Conservation (phyloP, 2,329 filamentous ascomycete species). For the Dothideomycetes sp. region DNA sequence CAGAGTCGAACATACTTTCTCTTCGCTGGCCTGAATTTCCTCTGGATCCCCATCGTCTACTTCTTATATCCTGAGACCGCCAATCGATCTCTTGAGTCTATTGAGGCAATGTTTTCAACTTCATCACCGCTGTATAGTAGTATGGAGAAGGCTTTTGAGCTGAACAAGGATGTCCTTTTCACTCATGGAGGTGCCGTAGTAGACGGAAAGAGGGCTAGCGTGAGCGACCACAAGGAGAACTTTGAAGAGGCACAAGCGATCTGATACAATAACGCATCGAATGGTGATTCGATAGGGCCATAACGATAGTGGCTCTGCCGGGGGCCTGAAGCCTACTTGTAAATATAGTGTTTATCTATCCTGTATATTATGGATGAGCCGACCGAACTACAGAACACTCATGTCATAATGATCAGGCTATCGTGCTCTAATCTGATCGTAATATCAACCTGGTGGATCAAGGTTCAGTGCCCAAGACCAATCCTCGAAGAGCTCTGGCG, state of each 20-base stretch:
- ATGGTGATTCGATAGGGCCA: neutral
- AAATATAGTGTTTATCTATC: too few species aligned
- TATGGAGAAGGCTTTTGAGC: conserved; percentile 31
- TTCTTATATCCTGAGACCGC: conserved; percentile 36
- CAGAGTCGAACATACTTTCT: conserved; percentile 40
- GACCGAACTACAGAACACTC: too few species aligned
- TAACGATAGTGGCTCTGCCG: too few species aligned
- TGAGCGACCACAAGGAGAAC: neutral
- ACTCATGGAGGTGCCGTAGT: neutral
- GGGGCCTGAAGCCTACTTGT: too few species aligned
- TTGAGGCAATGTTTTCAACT: conserved; percentile 39
- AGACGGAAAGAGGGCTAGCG: neutral
- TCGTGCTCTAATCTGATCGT: too few species aligned
- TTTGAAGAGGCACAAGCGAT: neutral
- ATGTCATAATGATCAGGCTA: too few species aligned
- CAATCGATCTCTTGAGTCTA: conserved; percentile 39
- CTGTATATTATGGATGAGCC: too few species aligned
- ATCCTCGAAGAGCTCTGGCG: conserved; percentile 28
- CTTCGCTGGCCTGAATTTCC: conserved; percentile 39
- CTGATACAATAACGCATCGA: neutral
- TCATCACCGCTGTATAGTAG: conserved; percentile 33
- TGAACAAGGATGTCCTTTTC: conserved; percentile 9
- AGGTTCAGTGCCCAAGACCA: conserved; percentile 29
- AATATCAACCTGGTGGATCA: too few species aligned
- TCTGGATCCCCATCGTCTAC: conserved; percentile 41